Evolutionary conservation across 2,329 filamentous ascomycete genomes (phyloP).

Genomic region (Penicillium hordei): DNA sequence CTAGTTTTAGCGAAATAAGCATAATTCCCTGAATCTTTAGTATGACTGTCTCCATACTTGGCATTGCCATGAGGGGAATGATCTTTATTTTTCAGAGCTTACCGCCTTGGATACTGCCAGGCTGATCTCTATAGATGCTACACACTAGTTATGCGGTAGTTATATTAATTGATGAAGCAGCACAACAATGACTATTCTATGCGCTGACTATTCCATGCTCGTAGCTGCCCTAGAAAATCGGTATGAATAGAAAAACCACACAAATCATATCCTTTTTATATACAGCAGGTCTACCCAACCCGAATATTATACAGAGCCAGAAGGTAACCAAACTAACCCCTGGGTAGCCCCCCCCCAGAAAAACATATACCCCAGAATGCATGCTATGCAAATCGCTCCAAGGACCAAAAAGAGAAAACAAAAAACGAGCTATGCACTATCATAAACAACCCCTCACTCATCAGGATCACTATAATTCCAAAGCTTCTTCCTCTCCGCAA

Average conservation of each 20-base stretch:
- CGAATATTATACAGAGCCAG: neutral
- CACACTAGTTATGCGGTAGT: too few species aligned
- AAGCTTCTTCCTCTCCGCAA: constrained; percentile 34
- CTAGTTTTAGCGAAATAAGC: neutral
- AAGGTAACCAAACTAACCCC: neutral
- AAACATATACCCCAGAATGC: neutral
- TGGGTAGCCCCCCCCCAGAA: neutral
- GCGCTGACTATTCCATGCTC: neutral
- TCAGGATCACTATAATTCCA: constrained; percentile 21
- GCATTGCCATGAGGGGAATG: neutral
- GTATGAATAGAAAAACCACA: neutral
- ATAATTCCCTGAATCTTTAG: neutral
- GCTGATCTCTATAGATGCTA: neutral
- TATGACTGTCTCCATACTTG: neutral
- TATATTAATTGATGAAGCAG: neutral
- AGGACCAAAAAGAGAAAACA: neutral
- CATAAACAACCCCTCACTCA: neutral
- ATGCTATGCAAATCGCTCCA: constrained; percentile 4
- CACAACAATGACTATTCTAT: neutral
- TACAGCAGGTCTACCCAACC: neutral
- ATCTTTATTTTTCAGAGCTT: neutral
- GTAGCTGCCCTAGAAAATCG: neutral
- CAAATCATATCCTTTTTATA: neutral
- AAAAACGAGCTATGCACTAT: neutral
- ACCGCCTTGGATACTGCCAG: neutral